Evolutionary conservation across 2,329 filamentous ascomycete species (phyloP).

Genomic region (Seiridium unicorne): DNA sequence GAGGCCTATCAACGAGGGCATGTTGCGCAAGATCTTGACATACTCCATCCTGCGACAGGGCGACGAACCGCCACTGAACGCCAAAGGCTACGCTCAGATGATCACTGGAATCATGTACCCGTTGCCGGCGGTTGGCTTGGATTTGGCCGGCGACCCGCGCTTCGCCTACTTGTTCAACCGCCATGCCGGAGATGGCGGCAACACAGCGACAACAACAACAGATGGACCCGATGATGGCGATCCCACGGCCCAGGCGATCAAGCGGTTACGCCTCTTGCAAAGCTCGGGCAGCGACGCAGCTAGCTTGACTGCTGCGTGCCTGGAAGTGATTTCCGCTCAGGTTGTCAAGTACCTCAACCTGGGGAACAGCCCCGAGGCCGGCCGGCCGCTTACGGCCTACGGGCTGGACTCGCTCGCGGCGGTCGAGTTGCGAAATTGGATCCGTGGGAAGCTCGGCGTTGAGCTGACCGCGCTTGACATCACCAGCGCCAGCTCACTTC

Average conservation of each 20-base stretch:
- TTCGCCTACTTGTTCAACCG: not conserved
- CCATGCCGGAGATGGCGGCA: not conserved
- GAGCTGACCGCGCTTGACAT: constrained; percentile 3
- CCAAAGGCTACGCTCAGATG: not conserved
- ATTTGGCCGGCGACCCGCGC: not conserved
- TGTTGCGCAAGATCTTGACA: not conserved
- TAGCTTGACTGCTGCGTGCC: not conserved
- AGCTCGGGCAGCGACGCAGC: not conserved
- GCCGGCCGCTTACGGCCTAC: not conserved
- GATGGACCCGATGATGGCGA: too few relatives aligned
- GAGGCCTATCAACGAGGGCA: not conserved
- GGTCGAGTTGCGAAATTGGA: constrained; percentile 10
- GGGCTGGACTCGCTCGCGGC: constrained; percentile 12
- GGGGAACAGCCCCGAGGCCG: not conserved
- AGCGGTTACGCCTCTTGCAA: not conserved
- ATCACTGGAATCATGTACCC: not conserved
- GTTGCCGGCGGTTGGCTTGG: too few relatives aligned
- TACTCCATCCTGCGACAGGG: not conserved
- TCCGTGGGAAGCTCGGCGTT: not conserved
- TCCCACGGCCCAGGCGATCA: not conserved
- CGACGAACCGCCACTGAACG: not conserved
- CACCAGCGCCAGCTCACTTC: not conserved
- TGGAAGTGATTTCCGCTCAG: not conserved
- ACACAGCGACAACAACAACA: too few relatives aligned
- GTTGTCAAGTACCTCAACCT: not conserved